Base-by-base conservation (phyloP, 2,329 filamentous ascomycete species). In the Malbranchea cinnamomea region DNA sequence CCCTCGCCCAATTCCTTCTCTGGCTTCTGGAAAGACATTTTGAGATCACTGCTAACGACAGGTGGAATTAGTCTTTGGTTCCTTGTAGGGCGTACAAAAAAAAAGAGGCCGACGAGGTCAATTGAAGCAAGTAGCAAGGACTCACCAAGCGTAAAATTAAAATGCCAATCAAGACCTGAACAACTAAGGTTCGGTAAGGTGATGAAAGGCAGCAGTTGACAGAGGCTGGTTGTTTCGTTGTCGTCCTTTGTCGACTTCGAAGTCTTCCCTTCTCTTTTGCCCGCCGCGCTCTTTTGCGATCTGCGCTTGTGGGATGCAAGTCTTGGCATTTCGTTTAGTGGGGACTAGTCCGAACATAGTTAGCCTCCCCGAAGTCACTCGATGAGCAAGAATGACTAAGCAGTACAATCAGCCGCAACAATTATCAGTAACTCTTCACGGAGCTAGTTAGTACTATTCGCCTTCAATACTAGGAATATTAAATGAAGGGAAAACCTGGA, bases 11-110 rank as follows among this genome's bases (percentile, higher is more conserved):
- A 79, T 54, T 85, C 78, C 75, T 94, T 93, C 64, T 93, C 85
- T 57, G 71, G 67, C 76, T 94, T 92, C 65, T 92, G 72, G 77
- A 80, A 89, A 65, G 83, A 89, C 82, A 91, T 91, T 65, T 78
- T 63, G 54, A 42, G 55, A 50, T 52, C 50, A 36, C 39, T 38
- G 45, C 37, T 48, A 38, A 37, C 32, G 37, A 40, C 39, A 42
- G 36, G 36, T 39, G 41, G 14, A 6, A 36, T 29, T 28, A 31
- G 35, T 39, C 37, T 44, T 41, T 40, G 37, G 37, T 37, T 37
- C 20, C 23, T 8, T 10, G 10, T 6, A 17, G 24, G 19, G 25
- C 23, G 11, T 26, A 22, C 21, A 16, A 14, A 18, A 14, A 32
- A 26, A 26, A 26, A 26, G 8, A 22, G 30, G 30, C 30, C 10